Percentiles rank a stretch among this genome's conserved stretches.
Conservation (phyloP, 345 rosid genomes). For the Gossypium arboreum region DNA sequence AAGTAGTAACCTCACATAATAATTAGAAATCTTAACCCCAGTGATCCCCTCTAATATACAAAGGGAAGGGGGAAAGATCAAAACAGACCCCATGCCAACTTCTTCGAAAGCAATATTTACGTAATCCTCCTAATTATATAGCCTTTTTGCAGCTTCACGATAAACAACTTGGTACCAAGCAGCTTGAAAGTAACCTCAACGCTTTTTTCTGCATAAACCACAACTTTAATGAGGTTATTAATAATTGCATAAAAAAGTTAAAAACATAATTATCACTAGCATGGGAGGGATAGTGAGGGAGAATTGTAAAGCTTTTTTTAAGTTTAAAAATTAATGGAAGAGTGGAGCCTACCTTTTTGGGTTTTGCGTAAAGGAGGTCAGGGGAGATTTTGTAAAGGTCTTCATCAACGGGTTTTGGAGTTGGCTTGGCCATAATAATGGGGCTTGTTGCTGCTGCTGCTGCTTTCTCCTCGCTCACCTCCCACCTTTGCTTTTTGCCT, state of each 20-base stretch:
- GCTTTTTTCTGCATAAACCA: constrained; percentile 57
- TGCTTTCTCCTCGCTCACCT: constrained; percentile 16
- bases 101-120: neutral
- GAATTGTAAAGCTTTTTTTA: neutral
- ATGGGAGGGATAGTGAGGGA: neutral
- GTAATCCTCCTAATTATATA: neutral
- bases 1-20: no score
- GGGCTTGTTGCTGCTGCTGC: constrained; percentile 25
- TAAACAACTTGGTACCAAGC: constrained; percentile 58
- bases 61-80: neutral
- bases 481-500: constrained; percentile 34
- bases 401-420: constrained; percentile 81
- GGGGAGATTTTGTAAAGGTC: constrained; percentile 89
- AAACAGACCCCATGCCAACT: no score
- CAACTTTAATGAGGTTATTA: neutral
- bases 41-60: neutral
- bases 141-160: constrained; percentile 27
- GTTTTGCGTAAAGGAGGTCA: constrained; percentile 50
- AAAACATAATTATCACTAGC: neutral
- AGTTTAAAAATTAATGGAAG: neutral
- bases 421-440: constrained; percentile 28
- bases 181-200: constrained; percentile 68
- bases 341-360: constrained; percentile 44
- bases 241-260: neutral
- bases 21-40: neutral